Base-by-base conservation (phyloP, 2,329 filamentous ascomycete species). In the Cordyceps tenuipes region DNA sequence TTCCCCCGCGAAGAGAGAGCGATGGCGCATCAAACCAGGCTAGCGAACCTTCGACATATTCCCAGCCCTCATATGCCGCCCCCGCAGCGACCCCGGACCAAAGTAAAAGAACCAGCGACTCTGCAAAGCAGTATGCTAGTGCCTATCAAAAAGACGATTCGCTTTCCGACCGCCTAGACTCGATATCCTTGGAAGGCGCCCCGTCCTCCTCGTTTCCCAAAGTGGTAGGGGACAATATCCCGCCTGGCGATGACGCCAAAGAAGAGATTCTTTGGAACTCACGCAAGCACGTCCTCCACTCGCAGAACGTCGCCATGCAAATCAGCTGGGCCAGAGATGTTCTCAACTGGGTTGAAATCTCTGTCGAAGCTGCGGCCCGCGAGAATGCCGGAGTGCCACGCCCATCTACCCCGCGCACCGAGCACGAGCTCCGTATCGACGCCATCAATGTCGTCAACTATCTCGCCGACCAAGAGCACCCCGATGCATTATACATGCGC, bases 271-370 rank as follows among this genome's bases (percentile, higher is more conserved):
- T 99, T 57, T 94, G 95, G 77, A 88, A 87, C 70, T 91, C 91
- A 39, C 86, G 93, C 60, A 77, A 89, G 63, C 83, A 89, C 62
- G 93, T 97, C 41, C 80, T 99, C 64, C 90, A 91, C 70, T 96
- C 91, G 51, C 95, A 95, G 69, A 92, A 99, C 71, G 91, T 95
- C 53, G 88, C 95, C 66, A 95, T 96, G 85, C 94, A 99, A 77
- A 82, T 99, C 68, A 90, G 90, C 62, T 99, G 94, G 94, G 93
- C 94, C 46, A 89, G 95, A 70, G 94, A 97, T 74, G 88, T 91
- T 49, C 81, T 99, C 62, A 85, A 87, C 57, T 97, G 91, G 79
- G 90, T 93, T 36, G 93, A 97, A 69, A 87, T 91, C 61, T 84
- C 90, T 53, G 83, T 87, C 68, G 87, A 95, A 67, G 87, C 92